A percentile compares a stretch with the other conserved stretches of the same genome.
These are phyloP conservation scores for Cladophialophora immunda DNA, from an alignment of 2,329 filamentous ascomycete species.

Conservation along the genomic window DNA sequence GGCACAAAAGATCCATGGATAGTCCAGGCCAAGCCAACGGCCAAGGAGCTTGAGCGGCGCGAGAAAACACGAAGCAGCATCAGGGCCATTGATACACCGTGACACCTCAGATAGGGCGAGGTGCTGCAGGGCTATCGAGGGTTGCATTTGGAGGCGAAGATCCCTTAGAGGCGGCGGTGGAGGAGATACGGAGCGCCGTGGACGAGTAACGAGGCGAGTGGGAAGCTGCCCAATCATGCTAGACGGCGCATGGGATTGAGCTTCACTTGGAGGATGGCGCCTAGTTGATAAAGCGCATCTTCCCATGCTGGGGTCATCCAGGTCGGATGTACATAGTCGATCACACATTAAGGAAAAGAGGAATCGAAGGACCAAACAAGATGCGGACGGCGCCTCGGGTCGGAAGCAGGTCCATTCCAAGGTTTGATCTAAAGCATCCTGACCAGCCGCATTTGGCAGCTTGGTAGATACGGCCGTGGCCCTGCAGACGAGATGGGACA, in stretches of 20 bases:
- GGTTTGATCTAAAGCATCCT: too few relatives aligned
- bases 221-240: neutral
- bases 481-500: too few relatives aligned
- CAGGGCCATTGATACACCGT: neutral
- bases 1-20: neutral
- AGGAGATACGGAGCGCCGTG: neutral
- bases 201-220: neutral
- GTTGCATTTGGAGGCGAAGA: neutral
- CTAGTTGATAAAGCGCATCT: neutral
- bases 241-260: neutral
- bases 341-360: too few relatives aligned
- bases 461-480: too few relatives aligned
- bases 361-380: neutral
- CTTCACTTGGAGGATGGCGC: neutral
- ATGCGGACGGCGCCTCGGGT: neutral
- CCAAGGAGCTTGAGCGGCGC: neutral
- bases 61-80: neutral
- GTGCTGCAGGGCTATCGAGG: neutral
- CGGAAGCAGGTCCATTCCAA: neutral
- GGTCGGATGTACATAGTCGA: neutral
- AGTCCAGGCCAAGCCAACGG: neutral
- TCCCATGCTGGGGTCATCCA: neutral
- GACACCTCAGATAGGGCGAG: neutral
- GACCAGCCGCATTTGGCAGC: neutral
- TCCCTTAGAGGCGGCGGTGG: neutral